A percentile compares a stretch with the other conserved stretches of the same genome.
Conservation (phyloP, 768 basidiomycete genomes). For the Termitomyces sp. region DNA sequence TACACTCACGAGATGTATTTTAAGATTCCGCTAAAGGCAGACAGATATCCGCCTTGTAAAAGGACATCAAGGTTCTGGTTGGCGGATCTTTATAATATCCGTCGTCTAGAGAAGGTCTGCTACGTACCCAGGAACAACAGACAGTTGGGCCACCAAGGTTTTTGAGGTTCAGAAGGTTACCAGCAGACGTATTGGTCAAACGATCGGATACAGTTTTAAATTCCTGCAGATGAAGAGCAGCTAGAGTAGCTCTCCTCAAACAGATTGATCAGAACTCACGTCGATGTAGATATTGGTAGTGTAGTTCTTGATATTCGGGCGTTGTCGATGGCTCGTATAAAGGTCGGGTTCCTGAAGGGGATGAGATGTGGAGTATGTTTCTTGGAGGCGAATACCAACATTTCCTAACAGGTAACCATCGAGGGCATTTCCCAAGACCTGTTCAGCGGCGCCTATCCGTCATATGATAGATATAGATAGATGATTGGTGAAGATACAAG, state of each 20-base stretch:
- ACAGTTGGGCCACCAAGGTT: conserved; percentile 47
- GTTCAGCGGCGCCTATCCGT: conserved; percentile 28
- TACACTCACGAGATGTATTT: conserved; percentile 47
- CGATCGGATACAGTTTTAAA: conserved; percentile 32
- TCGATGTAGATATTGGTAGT: conserved; percentile 41
- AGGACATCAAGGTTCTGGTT: conserved; percentile 38
- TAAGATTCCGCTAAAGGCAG: conserved; percentile 30
- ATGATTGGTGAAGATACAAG: not conserved
- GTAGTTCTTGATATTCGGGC: conserved; percentile 42
- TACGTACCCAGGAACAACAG: conserved; percentile 47
- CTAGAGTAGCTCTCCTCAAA: not conserved
- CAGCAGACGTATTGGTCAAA: conserved; percentile 32
- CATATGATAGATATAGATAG: not conserved
- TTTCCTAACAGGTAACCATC: conserved; percentile 50
- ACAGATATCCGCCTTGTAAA: conserved; percentile 37
- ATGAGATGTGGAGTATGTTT: not conserved
- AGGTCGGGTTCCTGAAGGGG: conserved; percentile 54
- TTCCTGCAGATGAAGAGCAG: conserved; percentile 27
- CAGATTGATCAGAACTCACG: conserved; percentile 22
- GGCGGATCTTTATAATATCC: not conserved
- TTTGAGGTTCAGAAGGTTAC: conserved; percentile 32
- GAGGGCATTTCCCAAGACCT: conserved; percentile 32
- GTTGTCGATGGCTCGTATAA: conserved; percentile 39
- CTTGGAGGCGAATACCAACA: conserved; percentile 20
- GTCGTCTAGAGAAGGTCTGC: not conserved